Evolutionary conservation across 2,329 filamentous ascomycete species (phyloP).

Genomic region (Trichophaea hybrida): DNA sequence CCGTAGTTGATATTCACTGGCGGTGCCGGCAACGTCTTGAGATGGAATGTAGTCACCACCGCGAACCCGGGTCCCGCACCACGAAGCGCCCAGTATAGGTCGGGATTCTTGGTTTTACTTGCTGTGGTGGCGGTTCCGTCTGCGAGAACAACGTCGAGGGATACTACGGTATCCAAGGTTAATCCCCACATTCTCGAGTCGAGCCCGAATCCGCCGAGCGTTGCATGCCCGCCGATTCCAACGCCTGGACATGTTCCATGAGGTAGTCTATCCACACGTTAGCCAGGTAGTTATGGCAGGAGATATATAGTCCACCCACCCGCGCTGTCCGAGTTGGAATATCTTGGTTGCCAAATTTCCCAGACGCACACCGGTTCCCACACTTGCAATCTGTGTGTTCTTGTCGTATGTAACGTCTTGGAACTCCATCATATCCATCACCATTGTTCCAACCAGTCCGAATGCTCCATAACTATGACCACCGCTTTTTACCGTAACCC

Average conservation of each 20-base stretch:
- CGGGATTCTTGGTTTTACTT: conserved; percentile 30
- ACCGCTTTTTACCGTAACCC: conserved; percentile 48
- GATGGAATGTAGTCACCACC: conserved; percentile 32
- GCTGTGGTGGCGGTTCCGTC: conserved; percentile 17
- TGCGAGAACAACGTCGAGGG: conserved; percentile 36
- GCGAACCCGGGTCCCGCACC: conserved; percentile 35
- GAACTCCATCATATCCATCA: conserved; percentile 37
- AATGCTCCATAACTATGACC: conserved; percentile 48
- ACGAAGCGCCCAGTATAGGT: conserved; percentile 36
- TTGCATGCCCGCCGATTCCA: conserved; percentile 32
- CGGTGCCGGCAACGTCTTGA: conserved; percentile 33
- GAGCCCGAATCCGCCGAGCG: conserved; percentile 34
- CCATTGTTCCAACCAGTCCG: conserved; percentile 37
- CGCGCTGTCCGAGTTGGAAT: conserved; percentile 7
- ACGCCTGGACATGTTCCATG: conserved; percentile 28
- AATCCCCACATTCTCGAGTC: conserved; percentile 38
- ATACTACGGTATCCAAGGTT: conserved; percentile 38
- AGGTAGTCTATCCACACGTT: conserved; percentile 12
- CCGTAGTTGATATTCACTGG: conserved; percentile 29
- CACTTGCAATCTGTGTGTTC: conserved; percentile 32
- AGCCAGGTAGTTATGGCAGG: neutral
- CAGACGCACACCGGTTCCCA: conserved; percentile 39
- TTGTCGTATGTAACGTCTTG: conserved; percentile 34
- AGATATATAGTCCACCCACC: conserved; percentile 5
- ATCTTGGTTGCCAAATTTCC: conserved; percentile 33